These are phyloP conservation scores for Wickerhamomyces alni DNA, from an alignment of 805 yeast genomes.

Conservation along the genomic window DNA sequence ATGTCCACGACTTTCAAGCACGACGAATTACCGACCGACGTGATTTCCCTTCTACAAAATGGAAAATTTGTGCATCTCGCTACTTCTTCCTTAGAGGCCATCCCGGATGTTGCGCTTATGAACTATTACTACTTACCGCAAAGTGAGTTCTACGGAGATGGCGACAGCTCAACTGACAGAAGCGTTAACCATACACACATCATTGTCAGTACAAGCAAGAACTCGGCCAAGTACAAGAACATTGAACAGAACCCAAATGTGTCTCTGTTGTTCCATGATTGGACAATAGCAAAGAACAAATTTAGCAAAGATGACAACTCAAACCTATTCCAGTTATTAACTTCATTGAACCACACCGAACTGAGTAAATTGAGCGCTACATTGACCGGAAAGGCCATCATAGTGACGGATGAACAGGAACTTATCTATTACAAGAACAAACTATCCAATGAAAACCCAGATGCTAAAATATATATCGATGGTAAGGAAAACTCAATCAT, in stretches of 20 bases:
- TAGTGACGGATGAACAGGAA: slow-evolving; percentile 44
- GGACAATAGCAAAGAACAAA: slow-evolving; percentile 62
- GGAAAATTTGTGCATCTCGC: slow-evolving; percentile 80
- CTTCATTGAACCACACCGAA: slow-evolving; percentile 74
- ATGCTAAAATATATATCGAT: slow-evolving; percentile 62
- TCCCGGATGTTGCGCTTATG: slow-evolving; percentile 90
- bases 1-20: slow-evolving; percentile 12
- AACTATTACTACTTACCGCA: slow-evolving; percentile 67
- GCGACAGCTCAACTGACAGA: slow-evolving; percentile 23
- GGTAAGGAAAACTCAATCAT: slow-evolving; percentile 62
- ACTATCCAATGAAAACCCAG: slow-evolving; percentile 58
- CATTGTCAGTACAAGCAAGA: slow-evolving; percentile 64
- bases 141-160: slow-evolving; percentile 24
- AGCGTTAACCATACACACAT: slow-evolving; percentile 41
- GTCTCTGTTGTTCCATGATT: slow-evolving; percentile 82
- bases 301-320: slow-evolving; percentile 29
- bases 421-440: slow-evolving; percentile 55
- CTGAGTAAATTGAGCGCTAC: slow-evolving; percentile 79
- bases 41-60: slow-evolving; percentile 43
- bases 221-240: slow-evolving; percentile 72
- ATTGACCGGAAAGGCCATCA: slow-evolving; percentile 62
- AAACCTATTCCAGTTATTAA: slow-evolving; percentile 54
- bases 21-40: slow-evolving; percentile 30
- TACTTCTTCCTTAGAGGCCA: slow-evolving; percentile 51
- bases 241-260: slow-evolving; percentile 68